Percentiles rank a stretch among this genome's conserved stretches.
Evolutionary conservation across 2,329 filamentous ascomycete genomes (phyloP).

Genomic region (Dothideomycetes sp.): DNA sequence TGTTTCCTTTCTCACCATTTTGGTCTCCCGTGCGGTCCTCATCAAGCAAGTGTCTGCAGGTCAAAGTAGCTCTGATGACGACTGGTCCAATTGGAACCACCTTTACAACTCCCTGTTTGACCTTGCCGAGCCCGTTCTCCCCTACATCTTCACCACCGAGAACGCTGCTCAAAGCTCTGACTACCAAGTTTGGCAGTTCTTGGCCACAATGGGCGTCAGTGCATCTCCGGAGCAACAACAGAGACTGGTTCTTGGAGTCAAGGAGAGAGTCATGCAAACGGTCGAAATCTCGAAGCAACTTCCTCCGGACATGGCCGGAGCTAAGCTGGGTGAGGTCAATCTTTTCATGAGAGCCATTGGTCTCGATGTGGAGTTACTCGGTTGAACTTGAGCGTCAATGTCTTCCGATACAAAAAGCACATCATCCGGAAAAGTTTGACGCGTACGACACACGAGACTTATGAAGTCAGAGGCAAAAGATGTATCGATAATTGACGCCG

Average conservation of each 20-base stretch:
- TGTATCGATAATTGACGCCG: too few relatives aligned
- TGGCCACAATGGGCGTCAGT: conserved; percentile 88
- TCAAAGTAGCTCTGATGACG: conserved; percentile 55
- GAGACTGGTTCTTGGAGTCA: conserved; percentile 84
- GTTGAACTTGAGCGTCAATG: too few relatives aligned
- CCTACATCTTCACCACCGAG: conserved; percentile 81
- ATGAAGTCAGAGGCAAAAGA: too few relatives aligned
- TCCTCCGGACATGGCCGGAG: conserved; percentile 71
- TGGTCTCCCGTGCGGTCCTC: conserved; percentile 86
- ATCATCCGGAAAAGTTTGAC: too few relatives aligned
- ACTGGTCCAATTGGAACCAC: conserved; percentile 72
- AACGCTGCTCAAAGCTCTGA: conserved; percentile 69
- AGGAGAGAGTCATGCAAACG: conserved; percentile 96
- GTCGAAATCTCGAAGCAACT: conserved; percentile 81
- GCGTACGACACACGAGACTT: too few relatives aligned
- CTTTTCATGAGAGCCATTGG: conserved; percentile 98
- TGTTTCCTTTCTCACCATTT: conserved; percentile 81
- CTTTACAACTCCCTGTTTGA: conserved; percentile 85
- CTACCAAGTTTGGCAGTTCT: conserved; percentile 95
- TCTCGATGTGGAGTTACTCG: conserved; percentile 78
- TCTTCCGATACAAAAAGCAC: too few relatives aligned
- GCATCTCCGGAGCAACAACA: conserved; percentile 93
- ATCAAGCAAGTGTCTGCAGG: conserved; percentile 67
- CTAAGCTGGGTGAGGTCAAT: conserved; percentile 85
- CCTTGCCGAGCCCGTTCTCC: conserved; percentile 69